Evolutionary conservation across 208 protist genomes (phyloP).

Genomic region (Acanthamoeba divionensis): DNA sequence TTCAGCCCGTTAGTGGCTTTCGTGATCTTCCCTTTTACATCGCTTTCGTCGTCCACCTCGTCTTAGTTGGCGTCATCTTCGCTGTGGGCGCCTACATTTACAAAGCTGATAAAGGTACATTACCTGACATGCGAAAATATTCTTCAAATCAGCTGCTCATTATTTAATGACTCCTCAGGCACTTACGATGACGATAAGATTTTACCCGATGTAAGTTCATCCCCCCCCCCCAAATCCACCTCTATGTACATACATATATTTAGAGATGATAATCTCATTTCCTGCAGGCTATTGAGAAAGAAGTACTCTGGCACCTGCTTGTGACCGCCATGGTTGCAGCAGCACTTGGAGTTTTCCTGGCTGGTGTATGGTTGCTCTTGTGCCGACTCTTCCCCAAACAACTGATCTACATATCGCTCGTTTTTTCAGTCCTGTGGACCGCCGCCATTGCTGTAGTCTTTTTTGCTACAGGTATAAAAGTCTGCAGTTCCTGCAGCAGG

Average conservation of each 20-base stretch:
- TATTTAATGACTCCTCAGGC: too few species aligned
- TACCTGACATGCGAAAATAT: too few species aligned
- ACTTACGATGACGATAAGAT: not conserved
- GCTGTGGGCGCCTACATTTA: not conserved
- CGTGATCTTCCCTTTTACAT: constrained; percentile 20
- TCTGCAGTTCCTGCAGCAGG: not conserved
- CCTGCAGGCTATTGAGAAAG: not conserved
- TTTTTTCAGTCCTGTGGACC: constrained; percentile 3
- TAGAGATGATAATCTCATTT: not conserved
- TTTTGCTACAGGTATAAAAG: not conserved
- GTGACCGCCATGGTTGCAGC: not conserved
- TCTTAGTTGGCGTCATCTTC: not conserved
- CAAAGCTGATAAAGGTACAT: not conserved
- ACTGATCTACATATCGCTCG: constrained; percentile 24
- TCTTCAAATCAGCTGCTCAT: too few species aligned
- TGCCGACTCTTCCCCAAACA: not conserved
- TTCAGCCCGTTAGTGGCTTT: constrained; percentile 18
- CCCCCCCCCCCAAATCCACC: not conserved
- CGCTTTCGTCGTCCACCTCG: not conserved
- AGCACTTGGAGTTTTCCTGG: not conserved
- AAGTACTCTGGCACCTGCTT: constrained; percentile 9
- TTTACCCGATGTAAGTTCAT: not conserved
- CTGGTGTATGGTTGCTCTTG: constrained; percentile 19
- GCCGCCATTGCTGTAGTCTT: not conserved
- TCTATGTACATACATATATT: too few species aligned